These are phyloP conservation scores for Paraglomus occultum DNA, from an alignment of 192 early-diverging fungal species.

Conservation along the genomic window DNA sequence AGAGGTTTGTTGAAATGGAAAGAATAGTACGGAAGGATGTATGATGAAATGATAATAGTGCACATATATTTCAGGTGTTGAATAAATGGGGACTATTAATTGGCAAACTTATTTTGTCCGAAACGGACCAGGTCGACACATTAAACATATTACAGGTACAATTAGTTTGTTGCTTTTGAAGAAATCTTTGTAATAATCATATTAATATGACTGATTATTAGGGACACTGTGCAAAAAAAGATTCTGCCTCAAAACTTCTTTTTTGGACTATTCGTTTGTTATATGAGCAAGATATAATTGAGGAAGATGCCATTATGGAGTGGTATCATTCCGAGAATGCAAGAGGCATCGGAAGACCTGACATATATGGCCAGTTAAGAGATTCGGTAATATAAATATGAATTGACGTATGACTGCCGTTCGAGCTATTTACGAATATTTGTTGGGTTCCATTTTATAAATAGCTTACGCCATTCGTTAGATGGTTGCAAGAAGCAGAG, in stretches of 20 bases:
- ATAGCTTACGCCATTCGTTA: conserved; percentile 24
- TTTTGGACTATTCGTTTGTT: conserved; percentile 56
- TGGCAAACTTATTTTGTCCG: conserved; percentile 59
- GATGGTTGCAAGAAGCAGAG: conserved; percentile 23
- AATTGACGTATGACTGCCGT: not conserved
- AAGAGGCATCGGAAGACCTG: not conserved
- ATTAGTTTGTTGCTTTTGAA: not conserved
- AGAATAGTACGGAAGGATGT: not conserved
- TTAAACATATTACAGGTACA: conserved; percentile 47
- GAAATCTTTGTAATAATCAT: not conserved
- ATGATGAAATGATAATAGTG: conserved; percentile 14
- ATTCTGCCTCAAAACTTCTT: conserved; percentile 53
- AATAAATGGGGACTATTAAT: conserved; percentile 72
- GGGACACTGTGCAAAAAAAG: conserved; percentile 51
- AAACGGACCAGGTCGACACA: conserved; percentile 74
- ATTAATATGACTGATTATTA: conserved; percentile 30
- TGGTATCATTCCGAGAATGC: conserved; percentile 64
- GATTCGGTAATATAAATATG: conserved; percentile 3
- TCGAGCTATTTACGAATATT: conserved; percentile 5
- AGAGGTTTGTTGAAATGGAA: conserved; percentile 13
- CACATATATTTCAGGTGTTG: conserved; percentile 44
- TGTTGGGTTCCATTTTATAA: conserved; percentile 25
- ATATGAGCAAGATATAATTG: conserved; percentile 80
- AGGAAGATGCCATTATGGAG: conserved; percentile 73
- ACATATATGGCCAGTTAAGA: not conserved